Evolutionary conservation across 1,284 basidiomycete genomes (phyloP).

Genomic region (Papiliotrema terrestris): DNA sequence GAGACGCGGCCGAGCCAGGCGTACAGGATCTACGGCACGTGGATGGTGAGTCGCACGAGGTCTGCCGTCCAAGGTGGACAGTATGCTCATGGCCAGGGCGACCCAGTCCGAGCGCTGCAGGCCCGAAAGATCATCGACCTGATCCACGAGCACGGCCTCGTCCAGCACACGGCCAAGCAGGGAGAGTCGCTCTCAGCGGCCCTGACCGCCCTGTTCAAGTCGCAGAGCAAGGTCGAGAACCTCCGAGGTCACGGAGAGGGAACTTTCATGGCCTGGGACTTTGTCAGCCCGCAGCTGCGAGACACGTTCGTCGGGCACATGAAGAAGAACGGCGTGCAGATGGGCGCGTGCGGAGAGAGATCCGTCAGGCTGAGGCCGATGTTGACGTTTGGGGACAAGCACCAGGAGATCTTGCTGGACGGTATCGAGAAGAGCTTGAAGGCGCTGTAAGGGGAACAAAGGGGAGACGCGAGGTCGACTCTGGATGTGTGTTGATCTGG

Average conservation of each 20-base stretch:
- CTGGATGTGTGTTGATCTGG: too few relatives aligned
- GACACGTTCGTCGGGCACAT: conserved; percentile 51
- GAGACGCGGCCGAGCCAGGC: conserved; percentile 52
- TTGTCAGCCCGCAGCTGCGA: conserved; percentile 40
- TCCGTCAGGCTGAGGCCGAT: conserved; percentile 53
- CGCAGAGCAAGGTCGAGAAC: conserved; percentile 36
- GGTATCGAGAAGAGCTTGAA: conserved; percentile 18
- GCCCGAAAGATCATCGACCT: conserved; percentile 53
- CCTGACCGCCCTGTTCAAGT: conserved; percentile 17
- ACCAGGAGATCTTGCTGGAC: conserved; percentile 47
- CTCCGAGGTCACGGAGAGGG: conserved; percentile 53
- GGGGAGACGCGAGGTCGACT: too few relatives aligned
- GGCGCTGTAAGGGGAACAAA: conserved; percentile 10
- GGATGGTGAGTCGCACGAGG: conserved; percentile 35
- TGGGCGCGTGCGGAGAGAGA: conserved; percentile 48
- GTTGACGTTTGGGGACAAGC: conserved; percentile 53
- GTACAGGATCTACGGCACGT: conserved; percentile 51
- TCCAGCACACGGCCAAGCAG: conserved; percentile 22
- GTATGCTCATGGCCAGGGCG: conserved; percentile 14
- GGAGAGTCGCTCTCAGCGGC: conserved; percentile 14
- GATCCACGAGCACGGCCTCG: conserved; percentile 38
- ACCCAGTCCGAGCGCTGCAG: conserved; percentile 55
- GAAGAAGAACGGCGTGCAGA: conserved; percentile 33
- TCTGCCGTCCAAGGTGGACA: not conserved
- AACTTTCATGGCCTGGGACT: conserved; percentile 56